Base-by-base conservation (phyloP, 176 grass and related monocot species). In the Guadua angustifolia region DNA sequence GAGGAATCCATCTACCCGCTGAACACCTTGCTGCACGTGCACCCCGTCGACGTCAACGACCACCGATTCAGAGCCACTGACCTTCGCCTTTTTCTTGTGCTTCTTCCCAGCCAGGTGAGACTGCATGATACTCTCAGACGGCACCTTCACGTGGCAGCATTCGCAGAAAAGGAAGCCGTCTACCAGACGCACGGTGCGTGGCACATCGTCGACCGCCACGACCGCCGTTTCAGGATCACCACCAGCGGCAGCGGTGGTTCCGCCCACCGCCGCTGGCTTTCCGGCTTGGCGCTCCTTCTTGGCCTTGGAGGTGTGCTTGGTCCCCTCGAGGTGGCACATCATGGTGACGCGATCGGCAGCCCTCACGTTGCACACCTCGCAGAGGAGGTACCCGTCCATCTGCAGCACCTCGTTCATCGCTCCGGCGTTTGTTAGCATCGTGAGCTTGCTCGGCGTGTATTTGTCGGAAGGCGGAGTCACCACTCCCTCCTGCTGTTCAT, bases 331-430 rank as follows among this genome's bases (percentile, higher is more conserved):
- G 78, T 89, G 88, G 36, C 56, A 78, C 78, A 82, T 56, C 88
- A 89, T 89, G 15, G 78, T 77, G 4, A 82, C 38, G 1, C 65
- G 44, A 21, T 86, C 83, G 2, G 65, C 0, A 0, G 71, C 33
- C 19, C 38, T 24, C 10, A 77, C 55, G 5, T 82, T 55, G 78
- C 88, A 86, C 22, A 71, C 22, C 83, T 82, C 71, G 21, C 88
- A 89, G 17, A 89, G 63, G 64, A 89, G 19, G 88, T 55, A 85
- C 13, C 83, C 88, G 19, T 86, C 66, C 77, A 86, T 85, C 83
- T 89, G 88, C 56, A 59, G 7, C 56, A 77, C 83, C 35, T 76
- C 32, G 2, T 63, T 25, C 45, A 45, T 2, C 0, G 0, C 16
- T 38, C 77, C 77, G 0, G 26, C 19, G 1, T 17, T 36, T 2